Percentiles rank a stretch among this genome's conserved stretches.
These are phyloP conservation scores for Chenopodium suecicum DNA, from an alignment of 148 eudicot species.

Conservation along the genomic window DNA sequence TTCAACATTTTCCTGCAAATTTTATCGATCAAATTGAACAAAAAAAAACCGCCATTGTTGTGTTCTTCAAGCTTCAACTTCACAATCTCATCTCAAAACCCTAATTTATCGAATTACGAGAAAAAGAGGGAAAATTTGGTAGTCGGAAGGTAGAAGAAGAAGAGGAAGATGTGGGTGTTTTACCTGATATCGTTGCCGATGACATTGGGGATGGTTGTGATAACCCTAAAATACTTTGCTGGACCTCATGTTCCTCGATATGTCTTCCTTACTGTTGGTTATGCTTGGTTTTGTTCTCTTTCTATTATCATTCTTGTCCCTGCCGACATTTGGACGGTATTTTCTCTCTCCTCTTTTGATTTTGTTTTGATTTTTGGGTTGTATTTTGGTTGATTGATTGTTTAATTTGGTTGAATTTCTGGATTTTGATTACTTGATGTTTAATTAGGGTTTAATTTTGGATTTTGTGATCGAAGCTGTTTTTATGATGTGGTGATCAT, in stretches of 20 bases:
- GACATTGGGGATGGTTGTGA: slow-evolving; percentile 73
- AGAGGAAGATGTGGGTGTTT: slow-evolving; percentile 68
- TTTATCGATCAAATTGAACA: background rate
- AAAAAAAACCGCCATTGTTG: background rate
- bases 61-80: background rate
- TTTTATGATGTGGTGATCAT: background rate
- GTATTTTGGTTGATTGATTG: background rate
- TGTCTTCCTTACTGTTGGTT: slow-evolving; percentile 81
- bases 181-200: slow-evolving; percentile 78
- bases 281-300: slow-evolving; percentile 91
- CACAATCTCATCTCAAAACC: background rate
- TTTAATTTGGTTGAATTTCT: background rate
- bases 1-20: background rate
- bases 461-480: background rate
- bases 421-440: background rate
- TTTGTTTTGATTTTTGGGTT: background rate
- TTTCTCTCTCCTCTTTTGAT: background rate
- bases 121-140: slow-evolving; percentile 14
- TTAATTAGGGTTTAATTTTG: slow-evolving; percentile 11
- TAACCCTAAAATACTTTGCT: slow-evolving; percentile 73
- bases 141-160: background rate
- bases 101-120: background rate
- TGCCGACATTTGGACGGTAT: slow-evolving; percentile 95
- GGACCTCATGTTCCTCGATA: slow-evolving; percentile 75
- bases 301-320: slow-evolving; percentile 90